A percentile compares a stretch with the other conserved stretches of the same genome.
phyloP scores from a whole-genome alignment of 2,329 filamentous ascomycete species.

The Fusarium sp. region DNA sequence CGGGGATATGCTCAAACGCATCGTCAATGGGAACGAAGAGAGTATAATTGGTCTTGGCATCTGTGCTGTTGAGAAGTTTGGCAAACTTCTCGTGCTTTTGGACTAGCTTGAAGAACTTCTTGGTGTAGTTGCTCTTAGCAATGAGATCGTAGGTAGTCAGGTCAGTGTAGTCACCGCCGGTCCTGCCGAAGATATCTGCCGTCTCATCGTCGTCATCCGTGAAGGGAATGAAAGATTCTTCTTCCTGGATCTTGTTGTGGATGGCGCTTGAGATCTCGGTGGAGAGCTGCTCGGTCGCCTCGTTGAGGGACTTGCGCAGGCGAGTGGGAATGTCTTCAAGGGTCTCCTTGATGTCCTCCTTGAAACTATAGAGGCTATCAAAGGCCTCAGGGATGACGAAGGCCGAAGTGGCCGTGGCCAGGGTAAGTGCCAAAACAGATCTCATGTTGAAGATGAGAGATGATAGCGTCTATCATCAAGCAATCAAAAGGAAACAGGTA shows the following conservation, averaged over 20 bases:
- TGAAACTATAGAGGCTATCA: constrained; percentile 13
- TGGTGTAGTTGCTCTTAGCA: constrained; percentile 81
- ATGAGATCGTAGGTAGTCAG: constrained; percentile 87
- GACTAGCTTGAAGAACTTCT: constrained; percentile 82
- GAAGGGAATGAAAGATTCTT: constrained; percentile 9
- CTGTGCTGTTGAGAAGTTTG: constrained; percentile 80
- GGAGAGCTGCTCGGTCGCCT: constrained; percentile 37
- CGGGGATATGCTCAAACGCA: constrained; percentile 78
- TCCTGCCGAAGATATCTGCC: constrained; percentile 11
- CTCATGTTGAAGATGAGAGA: constrained; percentile 30
- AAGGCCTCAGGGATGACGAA: constrained; percentile 39
- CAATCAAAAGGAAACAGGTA: not conserved
- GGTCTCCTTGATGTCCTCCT: constrained; percentile 22
- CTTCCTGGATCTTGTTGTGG: constrained; percentile 25
- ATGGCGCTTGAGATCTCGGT: constrained; percentile 27
- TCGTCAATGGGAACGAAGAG: constrained; percentile 84
- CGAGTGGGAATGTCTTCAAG: constrained; percentile 22
- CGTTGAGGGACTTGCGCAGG: constrained; percentile 26
- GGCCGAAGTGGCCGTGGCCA: constrained; percentile 44
- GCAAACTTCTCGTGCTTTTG: constrained; percentile 81
- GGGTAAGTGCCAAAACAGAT: constrained; percentile 35
- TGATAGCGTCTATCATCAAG: not conserved
- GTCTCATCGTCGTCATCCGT: not conserved
- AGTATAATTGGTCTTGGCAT: constrained; percentile 75
- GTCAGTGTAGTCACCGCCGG: constrained; percentile 65